Percentiles rank a stretch among this genome's conserved stretches.
These are phyloP conservation scores for Ceratobasidium sp. DNA, from an alignment of 1,284 basidiomycete genomes.

Conservation along the genomic window DNA sequence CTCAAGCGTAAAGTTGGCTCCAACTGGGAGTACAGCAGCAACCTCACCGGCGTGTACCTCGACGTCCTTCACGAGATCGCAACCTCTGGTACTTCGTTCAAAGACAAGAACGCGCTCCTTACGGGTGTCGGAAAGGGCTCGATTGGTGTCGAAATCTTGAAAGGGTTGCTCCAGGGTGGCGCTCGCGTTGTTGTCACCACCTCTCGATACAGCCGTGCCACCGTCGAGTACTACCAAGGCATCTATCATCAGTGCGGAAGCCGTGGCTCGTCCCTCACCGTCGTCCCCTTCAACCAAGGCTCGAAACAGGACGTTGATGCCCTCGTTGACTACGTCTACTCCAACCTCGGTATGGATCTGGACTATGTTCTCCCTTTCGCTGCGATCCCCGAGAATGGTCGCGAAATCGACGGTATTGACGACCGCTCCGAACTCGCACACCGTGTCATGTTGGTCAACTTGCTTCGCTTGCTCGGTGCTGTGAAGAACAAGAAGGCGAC, in stretches of 20 bases:
- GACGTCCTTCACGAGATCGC: constrained; percentile 98
- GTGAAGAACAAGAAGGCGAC: constrained; percentile 98
- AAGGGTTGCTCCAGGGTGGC: constrained; percentile 94
- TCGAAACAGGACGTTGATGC: constrained; percentile 98
- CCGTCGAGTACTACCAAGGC: constrained; percentile 97
- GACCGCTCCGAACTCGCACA: constrained; percentile 98
- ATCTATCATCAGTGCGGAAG: constrained; percentile 97
- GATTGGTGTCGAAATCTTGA: constrained; percentile 96
- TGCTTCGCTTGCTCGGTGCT: constrained; percentile 92
- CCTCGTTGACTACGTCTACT: constrained; percentile 97
- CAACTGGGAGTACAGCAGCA: constrained; percentile 95
- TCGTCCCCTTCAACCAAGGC: constrained; percentile 98
- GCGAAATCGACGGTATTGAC: constrained; percentile 95
- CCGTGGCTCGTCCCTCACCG: constrained; percentile 92
- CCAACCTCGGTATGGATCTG: constrained; percentile 90
- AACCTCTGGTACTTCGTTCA: constrained; percentile 96
- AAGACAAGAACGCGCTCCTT: constrained; percentile 96
- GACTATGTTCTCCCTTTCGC: constrained; percentile 99
- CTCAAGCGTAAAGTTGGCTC: constrained; percentile 97
- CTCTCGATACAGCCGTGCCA: constrained; percentile 90
- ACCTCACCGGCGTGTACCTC: constrained; percentile 93
- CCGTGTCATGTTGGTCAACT: constrained; percentile 94
- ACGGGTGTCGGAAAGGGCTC: constrained; percentile 98
- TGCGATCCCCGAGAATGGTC: constrained; percentile 96
- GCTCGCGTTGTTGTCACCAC: constrained; percentile 97